Evolutionary conservation across 2,329 filamentous ascomycete species (phyloP).

Genomic region (Aspergillus pseudotamarii): DNA sequence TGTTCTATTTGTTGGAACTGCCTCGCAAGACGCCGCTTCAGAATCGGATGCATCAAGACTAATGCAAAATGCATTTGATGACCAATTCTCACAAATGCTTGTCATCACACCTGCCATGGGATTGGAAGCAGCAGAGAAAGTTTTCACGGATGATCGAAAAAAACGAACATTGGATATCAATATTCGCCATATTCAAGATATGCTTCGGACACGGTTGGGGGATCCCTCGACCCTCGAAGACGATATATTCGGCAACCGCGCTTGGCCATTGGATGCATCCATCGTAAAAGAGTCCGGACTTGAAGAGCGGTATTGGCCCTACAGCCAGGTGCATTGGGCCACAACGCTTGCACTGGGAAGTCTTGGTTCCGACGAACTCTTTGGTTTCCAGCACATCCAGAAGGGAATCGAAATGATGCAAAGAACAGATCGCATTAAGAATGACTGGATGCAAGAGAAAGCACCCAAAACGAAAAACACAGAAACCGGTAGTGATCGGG

Average conservation of each 20-base stretch:
- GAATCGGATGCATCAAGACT: conserved; percentile 47
- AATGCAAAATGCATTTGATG: conserved; percentile 50
- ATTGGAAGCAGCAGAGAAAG: conserved; percentile 38
- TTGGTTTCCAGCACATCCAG: conserved; percentile 43
- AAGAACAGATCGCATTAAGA: conserved; percentile 42
- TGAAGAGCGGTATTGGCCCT: conserved; percentile 59
- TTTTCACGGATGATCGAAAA: conserved; percentile 53
- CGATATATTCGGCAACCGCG: conserved; percentile 32
- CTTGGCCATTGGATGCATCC: conserved; percentile 34
- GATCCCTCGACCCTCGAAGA: conserved; percentile 34
- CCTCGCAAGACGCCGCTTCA: conserved; percentile 52
- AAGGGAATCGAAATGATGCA: conserved; percentile 44
- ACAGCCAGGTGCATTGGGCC: conserved; percentile 64
- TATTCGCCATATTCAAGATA: conserved; percentile 64
- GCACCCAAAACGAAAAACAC: conserved; percentile 34
- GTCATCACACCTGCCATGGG: conserved; percentile 55
- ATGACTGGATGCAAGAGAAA: conserved; percentile 40
- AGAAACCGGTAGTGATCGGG: conserved; percentile 37
- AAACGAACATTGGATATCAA: conserved; percentile 60
- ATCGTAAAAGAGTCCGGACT: conserved; percentile 43
- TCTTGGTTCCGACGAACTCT: conserved; percentile 42
- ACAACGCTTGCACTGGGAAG: conserved; percentile 57
- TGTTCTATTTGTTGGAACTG: conserved; percentile 80
- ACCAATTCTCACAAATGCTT: conserved; percentile 56
- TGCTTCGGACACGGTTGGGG: conserved; percentile 53